These are phyloP conservation scores for Botrytis squamosa DNA, from an alignment of 2,329 filamentous ascomycete species.

Conservation along the genomic window DNA sequence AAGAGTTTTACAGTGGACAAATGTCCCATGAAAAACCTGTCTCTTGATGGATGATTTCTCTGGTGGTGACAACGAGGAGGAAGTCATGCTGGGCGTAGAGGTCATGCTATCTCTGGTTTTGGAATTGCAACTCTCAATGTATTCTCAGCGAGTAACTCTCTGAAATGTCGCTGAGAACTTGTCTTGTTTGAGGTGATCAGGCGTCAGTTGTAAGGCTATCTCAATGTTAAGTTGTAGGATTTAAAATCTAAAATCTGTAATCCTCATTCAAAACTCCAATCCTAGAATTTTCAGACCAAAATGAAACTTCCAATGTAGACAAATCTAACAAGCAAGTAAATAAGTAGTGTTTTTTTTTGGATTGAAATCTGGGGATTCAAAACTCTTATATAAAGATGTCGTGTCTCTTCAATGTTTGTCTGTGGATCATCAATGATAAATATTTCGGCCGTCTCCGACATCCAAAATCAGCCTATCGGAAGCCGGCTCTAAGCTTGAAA, in stretches of 20 bases:
- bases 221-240: neutral
- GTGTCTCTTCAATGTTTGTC: neutral
- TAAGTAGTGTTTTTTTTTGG: neutral
- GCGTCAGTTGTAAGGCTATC: neutral
- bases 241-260: neutral
- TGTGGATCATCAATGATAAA: neutral
- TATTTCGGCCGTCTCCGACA: conserved; percentile 8
- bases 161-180: neutral
- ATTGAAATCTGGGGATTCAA: neutral
- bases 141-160: neutral
- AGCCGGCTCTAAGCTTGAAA: neutral
- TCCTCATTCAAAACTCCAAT: neutral
- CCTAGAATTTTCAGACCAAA: neutral
- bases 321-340: neutral
- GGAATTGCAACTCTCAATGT: neutral
- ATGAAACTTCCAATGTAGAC: neutral
- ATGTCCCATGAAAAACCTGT: conserved; percentile 57
- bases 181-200: neutral
- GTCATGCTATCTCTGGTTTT: neutral
- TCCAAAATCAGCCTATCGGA: neutral
- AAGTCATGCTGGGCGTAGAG: neutral
- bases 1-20: conserved; percentile 55
- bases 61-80: neutral
- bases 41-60: neutral
- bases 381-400: neutral